phyloP scores from a whole-genome alignment of 192 early-diverging fungal species.

The Mortierella claussenii region DNA sequence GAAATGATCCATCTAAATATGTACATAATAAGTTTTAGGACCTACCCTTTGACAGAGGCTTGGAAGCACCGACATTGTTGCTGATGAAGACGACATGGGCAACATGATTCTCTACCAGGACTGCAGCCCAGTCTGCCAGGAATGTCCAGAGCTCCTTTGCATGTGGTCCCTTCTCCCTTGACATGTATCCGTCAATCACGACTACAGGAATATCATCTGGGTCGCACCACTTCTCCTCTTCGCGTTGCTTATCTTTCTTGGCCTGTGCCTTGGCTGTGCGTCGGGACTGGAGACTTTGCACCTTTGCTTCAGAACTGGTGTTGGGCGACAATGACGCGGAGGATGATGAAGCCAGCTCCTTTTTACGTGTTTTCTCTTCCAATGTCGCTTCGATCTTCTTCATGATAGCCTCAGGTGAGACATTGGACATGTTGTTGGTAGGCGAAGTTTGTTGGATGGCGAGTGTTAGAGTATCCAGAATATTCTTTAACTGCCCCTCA shows the following conservation, averaged over 20 bases:
- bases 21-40: background rate
- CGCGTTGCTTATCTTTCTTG: constrained; percentile 28
- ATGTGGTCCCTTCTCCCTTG: constrained; percentile 72
- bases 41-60: constrained; percentile 76
- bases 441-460: constrained; percentile 66
- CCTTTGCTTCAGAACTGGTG: constrained; percentile 1
- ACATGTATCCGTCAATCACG: constrained; percentile 88
- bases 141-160: constrained; percentile 71
- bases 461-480: constrained; percentile 85
- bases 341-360: background rate
- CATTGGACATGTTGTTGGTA: constrained; percentile 54
- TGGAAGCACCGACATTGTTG: constrained; percentile 73
- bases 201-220: constrained; percentile 84
- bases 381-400: constrained; percentile 45
- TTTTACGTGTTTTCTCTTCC: constrained; percentile 31
- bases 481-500: constrained; percentile 83
- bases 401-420: constrained; percentile 55
- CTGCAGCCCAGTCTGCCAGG: constrained; percentile 86
- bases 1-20: background rate
- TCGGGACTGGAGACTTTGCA: too few species aligned
- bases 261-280: constrained; percentile 8
- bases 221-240: constrained; percentile 39
- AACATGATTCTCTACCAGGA: constrained; percentile 82
- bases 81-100: constrained; percentile 93
- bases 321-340: constrained; percentile 21